Percentiles rank a stretch among this genome's conserved stretches.
These are phyloP conservation scores for Elaeis guineensis DNA, from an alignment of 176 grass and related monocot species.

Conservation along the genomic window DNA sequence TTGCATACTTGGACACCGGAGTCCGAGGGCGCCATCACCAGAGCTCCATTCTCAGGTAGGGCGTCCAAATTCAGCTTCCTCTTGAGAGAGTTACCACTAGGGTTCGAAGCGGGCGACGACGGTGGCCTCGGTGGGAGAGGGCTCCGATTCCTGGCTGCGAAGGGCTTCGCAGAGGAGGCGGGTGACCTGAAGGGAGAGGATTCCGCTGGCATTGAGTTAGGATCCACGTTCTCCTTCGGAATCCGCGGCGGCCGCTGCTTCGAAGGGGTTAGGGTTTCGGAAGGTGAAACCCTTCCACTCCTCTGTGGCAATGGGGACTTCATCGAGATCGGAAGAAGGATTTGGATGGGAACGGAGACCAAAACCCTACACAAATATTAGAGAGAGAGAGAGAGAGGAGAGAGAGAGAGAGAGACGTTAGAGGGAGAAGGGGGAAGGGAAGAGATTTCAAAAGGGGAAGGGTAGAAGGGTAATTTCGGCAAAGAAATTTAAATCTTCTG, in stretches of 20 bases:
- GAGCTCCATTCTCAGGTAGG: neutral
- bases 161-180: conserved; percentile 15
- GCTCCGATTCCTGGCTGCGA: conserved; percentile 34
- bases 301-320: too few relatives aligned
- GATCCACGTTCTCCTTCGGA: conserved; percentile 23
- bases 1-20: conserved; percentile 31
- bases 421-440: too few relatives aligned
- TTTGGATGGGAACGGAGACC: too few relatives aligned
- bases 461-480: too few relatives aligned
- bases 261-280: conserved; percentile 38
- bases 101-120: neutral
- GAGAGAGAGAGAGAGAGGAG: too few relatives aligned
- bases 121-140: conserved; percentile 24
- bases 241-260: conserved; percentile 23
- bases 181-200: conserved; percentile 40
- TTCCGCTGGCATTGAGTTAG: conserved; percentile 26
- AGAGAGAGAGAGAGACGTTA: too few relatives aligned
- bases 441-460: too few relatives aligned
- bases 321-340: too few relatives aligned
- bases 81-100: conserved; percentile 6
- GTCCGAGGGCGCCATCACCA: conserved; percentile 6
- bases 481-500: too few relatives aligned
- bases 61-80: conserved; percentile 24
- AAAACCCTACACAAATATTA: too few relatives aligned
- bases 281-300: neutral